Conservation (phyloP, 176 grass and related monocot genomes). For the Hsuehochloa calcarea region DNA sequence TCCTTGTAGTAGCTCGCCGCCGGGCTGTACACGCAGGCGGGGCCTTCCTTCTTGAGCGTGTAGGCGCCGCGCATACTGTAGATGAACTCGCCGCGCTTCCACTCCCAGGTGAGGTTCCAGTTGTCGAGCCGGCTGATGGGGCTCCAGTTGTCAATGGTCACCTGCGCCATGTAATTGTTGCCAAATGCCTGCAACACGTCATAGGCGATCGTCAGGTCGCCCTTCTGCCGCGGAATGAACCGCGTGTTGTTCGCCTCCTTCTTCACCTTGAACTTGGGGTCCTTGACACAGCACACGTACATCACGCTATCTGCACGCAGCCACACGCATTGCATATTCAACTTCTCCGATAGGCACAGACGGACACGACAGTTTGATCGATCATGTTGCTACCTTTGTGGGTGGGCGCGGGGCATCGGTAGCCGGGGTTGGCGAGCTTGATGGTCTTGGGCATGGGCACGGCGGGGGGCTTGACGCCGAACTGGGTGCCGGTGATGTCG, state of each 20-base stretch:
- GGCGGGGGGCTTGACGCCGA: slow-evolving; percentile 73
- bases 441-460: slow-evolving; percentile 86
- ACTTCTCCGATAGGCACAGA: background rate
- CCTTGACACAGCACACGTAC: slow-evolving; percentile 82
- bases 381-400: slow-evolving; percentile 40
- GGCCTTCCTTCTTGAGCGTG: slow-evolving; percentile 19
- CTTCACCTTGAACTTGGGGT: slow-evolving; percentile 69
- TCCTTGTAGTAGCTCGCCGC: slow-evolving; percentile 48
- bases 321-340: background rate
- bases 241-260: slow-evolving; percentile 45
- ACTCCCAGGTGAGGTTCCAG: slow-evolving; percentile 69
- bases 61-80: slow-evolving; percentile 65
- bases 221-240: slow-evolving; percentile 55
- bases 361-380: background rate
- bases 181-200: slow-evolving; percentile 63
- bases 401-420: slow-evolving; percentile 58
- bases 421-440: slow-evolving; percentile 65
- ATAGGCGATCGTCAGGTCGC: slow-evolving; percentile 69
- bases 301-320: slow-evolving; percentile 49
- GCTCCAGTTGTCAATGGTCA: slow-evolving; percentile 62
- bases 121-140: slow-evolving; percentile 58
- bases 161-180: slow-evolving; percentile 52
- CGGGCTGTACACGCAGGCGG: slow-evolving; percentile 55
- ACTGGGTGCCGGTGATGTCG: slow-evolving; percentile 77
- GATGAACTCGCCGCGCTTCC: slow-evolving; percentile 64